A percentile compares a stretch with the other conserved stretches of the same genome.
Evolutionary conservation across 805 yeast species (phyloP).

Genomic region (Ogataea paradorogensis): DNA sequence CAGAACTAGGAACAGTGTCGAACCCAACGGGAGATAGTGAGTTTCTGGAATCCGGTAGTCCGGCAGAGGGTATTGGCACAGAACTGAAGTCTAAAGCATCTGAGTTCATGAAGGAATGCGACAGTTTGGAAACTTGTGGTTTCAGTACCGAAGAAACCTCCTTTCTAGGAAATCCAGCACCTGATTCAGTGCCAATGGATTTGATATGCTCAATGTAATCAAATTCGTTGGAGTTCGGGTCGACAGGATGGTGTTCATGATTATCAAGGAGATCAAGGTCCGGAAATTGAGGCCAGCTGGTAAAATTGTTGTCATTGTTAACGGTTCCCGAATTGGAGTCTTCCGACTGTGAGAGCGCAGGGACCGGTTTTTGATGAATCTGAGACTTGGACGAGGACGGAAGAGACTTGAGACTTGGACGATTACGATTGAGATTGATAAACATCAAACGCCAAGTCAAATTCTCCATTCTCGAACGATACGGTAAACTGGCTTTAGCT

Average conservation of each 20-base stretch:
- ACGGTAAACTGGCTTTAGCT: constrained; percentile 73
- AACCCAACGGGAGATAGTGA: constrained; percentile 23
- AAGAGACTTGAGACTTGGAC: constrained; percentile 2
- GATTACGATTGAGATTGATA: constrained; percentile 34
- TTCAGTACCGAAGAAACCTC: constrained; percentile 24
- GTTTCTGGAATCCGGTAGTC: constrained; percentile 8
- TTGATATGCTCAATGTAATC: constrained; percentile 65
- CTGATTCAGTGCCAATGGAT: constrained; percentile 39
- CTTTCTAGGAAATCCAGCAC: constrained; percentile 22
- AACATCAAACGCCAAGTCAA: constrained; percentile 87
- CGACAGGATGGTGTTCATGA: constrained; percentile 22
- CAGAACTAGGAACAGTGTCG: constrained; percentile 22
- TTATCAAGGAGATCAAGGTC: constrained; percentile 25
- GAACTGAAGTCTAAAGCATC: constrained; percentile 19
- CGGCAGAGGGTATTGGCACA: constrained; percentile 8
- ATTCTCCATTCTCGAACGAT: constrained; percentile 75
- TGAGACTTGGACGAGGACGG: neutral
- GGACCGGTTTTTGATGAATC: neutral
- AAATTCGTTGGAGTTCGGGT: constrained; percentile 52
- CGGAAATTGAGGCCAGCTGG: constrained; percentile 36
- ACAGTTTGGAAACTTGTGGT: constrained; percentile 28
- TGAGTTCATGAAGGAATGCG: constrained; percentile 25
- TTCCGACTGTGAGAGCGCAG: neutral
- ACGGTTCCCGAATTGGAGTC: constrained; percentile 1
- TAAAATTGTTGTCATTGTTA: constrained; percentile 18